Conservation (phyloP, 257 asterid species). For the Schizonepeta tenuifolia region DNA sequence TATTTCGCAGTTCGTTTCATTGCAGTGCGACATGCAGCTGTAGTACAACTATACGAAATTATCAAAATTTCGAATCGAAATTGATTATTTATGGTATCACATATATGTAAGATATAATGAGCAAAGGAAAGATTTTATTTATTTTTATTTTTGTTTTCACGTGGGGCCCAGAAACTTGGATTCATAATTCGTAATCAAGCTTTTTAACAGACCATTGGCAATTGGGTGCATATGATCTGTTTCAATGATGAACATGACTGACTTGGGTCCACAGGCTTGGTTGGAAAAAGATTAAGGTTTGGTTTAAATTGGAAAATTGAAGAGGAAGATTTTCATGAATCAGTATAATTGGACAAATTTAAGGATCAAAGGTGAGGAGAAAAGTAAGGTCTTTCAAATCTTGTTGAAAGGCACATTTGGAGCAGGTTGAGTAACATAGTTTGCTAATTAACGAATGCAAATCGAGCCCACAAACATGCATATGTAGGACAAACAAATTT, state of each 20-base stretch:
- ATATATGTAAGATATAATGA: not conserved
- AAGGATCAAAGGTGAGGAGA: conserved; percentile 19
- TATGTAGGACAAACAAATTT: conserved; percentile 35
- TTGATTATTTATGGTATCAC: conserved; percentile 3
- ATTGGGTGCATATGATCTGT: conserved; percentile 35
- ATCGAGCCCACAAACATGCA: conserved; percentile 7
- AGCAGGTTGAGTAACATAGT: conserved; percentile 20
- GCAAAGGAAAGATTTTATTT: not conserved
- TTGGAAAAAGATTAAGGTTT: conserved; percentile 15
- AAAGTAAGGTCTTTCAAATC: conserved; percentile 12
- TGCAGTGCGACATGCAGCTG: not conserved
- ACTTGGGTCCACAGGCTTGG: conserved; percentile 47
- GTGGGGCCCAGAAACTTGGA: conserved; percentile 33
- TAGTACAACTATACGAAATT: not conserved
- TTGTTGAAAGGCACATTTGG: conserved; percentile 30
- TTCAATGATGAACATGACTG: conserved; percentile 23
- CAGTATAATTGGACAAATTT: conserved; percentile 16
- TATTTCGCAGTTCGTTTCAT: no score
- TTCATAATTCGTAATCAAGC: conserved; percentile 27
- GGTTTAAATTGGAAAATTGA: conserved; percentile 39
- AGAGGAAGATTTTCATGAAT: conserved; percentile 35
- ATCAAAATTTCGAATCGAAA: not conserved
- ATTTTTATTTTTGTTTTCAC: not conserved
- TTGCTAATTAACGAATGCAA: conserved; percentile 27
- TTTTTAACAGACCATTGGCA: conserved; percentile 28